These are phyloP conservation scores for Zymoseptoria passerinii DNA, from an alignment of 2,329 filamentous ascomycete genomes.

Conservation along the genomic window DNA sequence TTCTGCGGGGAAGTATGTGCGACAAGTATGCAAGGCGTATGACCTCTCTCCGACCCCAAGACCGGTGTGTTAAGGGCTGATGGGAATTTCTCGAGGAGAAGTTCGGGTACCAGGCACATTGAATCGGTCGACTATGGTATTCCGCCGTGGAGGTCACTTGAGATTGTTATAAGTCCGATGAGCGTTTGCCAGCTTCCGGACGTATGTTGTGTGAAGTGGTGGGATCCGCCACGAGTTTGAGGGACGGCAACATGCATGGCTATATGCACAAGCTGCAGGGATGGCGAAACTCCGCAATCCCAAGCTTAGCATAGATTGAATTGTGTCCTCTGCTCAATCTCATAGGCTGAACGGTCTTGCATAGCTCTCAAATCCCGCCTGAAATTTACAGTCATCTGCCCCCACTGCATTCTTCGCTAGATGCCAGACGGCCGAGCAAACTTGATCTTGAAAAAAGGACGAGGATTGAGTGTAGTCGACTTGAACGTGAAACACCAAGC, in stretches of 20 bases:
- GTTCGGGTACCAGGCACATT: neutral
- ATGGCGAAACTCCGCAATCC: neutral
- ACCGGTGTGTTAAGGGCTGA: neutral
- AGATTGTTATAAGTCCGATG: neutral
- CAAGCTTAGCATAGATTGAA: neutral
- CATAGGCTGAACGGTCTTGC: neutral
- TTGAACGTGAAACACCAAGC: neutral
- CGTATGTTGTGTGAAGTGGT: neutral
- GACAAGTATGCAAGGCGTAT: neutral
- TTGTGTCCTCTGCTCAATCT: neutral
- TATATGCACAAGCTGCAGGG: constrained; percentile 4
- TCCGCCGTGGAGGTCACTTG: neutral
- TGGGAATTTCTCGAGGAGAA: neutral
- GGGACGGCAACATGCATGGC: neutral
- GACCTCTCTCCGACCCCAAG: neutral
- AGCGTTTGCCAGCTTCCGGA: neutral
- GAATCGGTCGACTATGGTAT: neutral
- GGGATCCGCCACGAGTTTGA: neutral
- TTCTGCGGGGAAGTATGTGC: neutral
- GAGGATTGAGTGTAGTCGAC: neutral
- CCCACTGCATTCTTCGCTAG: neutral
- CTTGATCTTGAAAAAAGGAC: neutral
- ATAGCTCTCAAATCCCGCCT: neutral
- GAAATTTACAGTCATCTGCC: neutral
- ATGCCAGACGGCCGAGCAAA: neutral